Evolutionary conservation across 371 early-diverging fungal genomes (phyloP).

Genomic region (Blakeslea trispora): DNA sequence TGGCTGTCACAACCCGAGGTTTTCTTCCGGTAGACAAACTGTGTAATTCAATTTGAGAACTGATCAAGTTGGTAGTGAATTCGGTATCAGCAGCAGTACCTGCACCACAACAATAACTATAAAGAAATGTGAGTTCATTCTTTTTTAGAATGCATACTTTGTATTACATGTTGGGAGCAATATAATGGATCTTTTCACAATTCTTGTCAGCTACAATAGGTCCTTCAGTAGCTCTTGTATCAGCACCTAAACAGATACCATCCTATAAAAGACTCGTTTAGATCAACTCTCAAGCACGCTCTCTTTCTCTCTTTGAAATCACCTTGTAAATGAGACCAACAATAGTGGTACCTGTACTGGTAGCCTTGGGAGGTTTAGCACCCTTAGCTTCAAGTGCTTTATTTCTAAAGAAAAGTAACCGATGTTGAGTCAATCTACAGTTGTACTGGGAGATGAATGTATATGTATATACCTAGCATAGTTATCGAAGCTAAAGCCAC

Average conservation of each 20-base stretch:
- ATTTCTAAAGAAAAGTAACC: too few species aligned
- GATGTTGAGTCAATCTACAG: too few species aligned
- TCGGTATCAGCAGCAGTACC: constrained; percentile 99
- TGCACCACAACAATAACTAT: constrained; percentile 97
- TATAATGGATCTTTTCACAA: constrained; percentile 98
- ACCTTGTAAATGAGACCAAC: constrained; percentile 94
- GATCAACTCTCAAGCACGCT: too few species aligned
- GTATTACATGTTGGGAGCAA: constrained; percentile 96
- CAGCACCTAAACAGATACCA: constrained; percentile 98
- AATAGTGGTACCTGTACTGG: constrained; percentile 99
- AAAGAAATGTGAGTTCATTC: not conserved
- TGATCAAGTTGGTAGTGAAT: constrained; percentile 92
- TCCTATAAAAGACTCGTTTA: too few species aligned
- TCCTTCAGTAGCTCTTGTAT: constrained; percentile 99
- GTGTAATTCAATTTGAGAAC: constrained; percentile 94
- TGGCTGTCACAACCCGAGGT: constrained; percentile 91
- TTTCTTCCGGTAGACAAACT: constrained; percentile 86
- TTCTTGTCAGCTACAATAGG: constrained; percentile 99
- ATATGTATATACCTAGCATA: constrained; percentile 80
- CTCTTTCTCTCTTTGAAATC: too few species aligned
- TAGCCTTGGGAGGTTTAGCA: constrained; percentile 79
- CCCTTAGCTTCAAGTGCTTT: constrained; percentile 78
- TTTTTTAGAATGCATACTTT: too few species aligned
- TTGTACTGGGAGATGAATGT: too few species aligned
- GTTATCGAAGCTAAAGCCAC: constrained; percentile 88